phyloP scores from a whole-genome alignment of 768 basidiomycete species.

The Russula griseocarnosa region DNA sequence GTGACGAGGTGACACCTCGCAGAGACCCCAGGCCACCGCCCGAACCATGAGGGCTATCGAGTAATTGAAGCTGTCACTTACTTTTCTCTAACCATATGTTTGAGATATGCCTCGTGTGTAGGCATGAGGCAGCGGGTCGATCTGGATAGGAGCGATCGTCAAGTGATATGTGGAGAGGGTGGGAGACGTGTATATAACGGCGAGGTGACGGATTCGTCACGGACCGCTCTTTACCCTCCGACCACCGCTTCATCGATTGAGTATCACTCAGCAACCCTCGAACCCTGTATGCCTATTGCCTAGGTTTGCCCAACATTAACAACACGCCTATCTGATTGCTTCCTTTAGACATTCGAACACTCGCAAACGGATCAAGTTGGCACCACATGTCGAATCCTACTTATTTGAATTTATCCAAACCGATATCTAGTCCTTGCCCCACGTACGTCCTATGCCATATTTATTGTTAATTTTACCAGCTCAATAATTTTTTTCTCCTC shows the following conservation, averaged over 20 bases:
- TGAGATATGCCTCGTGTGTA: neutral
- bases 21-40: conserved; percentile 10
- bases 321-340: conserved; percentile 11
- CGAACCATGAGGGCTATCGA: neutral
- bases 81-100: neutral
- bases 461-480: neutral
- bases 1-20: neutral
- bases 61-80: neutral
- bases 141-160: neutral
- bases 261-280: conserved; percentile 7
- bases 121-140: neutral
- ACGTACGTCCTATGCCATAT: conserved; percentile 49
- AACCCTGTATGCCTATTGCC: conserved; percentile 7
- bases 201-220: conserved; percentile 3
- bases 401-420: conserved; percentile 68
- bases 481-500: conserved; percentile 18
- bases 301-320: neutral
- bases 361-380: conserved; percentile 62
- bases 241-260: conserved; percentile 26
- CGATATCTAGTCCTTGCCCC: conserved; percentile 93
- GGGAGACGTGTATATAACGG: conserved; percentile 24
- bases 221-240: conserved; percentile 23
- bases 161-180: neutral
- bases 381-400: conserved; percentile 73
- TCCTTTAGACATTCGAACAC: conserved; percentile 1